Evolutionary conservation across 768 basidiomycete genomes (phyloP), one percentile per base, ranked within the genome.

Genomic region (Leucocoprinus leucothites): DNA sequence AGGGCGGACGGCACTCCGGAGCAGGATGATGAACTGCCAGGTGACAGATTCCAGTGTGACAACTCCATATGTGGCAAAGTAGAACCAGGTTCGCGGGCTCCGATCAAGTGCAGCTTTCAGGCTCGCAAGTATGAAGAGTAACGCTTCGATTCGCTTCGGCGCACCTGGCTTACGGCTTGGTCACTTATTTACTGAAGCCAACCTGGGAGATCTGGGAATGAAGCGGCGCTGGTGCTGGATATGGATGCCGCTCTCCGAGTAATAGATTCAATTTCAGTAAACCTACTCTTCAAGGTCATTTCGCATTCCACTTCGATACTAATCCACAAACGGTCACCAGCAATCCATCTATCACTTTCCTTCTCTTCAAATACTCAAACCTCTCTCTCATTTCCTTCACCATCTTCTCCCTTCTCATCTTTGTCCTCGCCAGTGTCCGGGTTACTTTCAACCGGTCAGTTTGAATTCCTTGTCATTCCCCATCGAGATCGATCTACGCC

Each of bases 401-500:
- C 36, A 7, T 18, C 21, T 11, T 9, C 19, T 28, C 36, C 22
- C 13, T 7, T n/a, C n/a, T n/a, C n/a, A n/a, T 25, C 34, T 22
- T 44, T 38, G 38, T 40, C 22, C 38, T 40, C 49, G 51, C 42
- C 51, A 53, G 31, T 34, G 42, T 18, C 28, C 22, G 51, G 51
- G 31, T 31, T 43, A 19, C 40, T 18, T 28, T 52, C 51, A 11
- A 43, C 51, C 46, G 41, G 49, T 28, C 49, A 41, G 35, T 31
- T 40, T 19, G 21, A 24, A 38, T 22, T 38, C 34, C 9, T 25
- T 50, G 48, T 35, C 18, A 19, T 51, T 3, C 41, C n/a, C 44
- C 53, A 54, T 55, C 53, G 38, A 55, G 53, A 55, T 55, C 53
- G 46, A 55, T 48, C 51, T 14, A 22, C 51, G 31, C 51, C 43